phyloP scores from a whole-genome alignment of 192 early-diverging fungal species.

The Entomortierella chlamydospora region DNA sequence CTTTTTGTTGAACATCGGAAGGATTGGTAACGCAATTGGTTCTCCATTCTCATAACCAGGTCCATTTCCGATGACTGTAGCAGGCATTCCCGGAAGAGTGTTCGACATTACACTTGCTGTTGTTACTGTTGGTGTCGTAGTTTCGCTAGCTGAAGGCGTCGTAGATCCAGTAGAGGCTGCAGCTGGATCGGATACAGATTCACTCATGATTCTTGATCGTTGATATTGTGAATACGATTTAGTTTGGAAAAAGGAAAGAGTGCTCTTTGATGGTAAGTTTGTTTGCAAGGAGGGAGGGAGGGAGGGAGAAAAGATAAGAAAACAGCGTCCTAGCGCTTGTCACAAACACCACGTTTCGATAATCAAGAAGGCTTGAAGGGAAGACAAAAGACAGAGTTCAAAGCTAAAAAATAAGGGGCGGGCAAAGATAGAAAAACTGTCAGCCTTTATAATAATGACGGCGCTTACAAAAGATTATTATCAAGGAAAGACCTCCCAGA shows the following conservation, averaged over 20 bases:
- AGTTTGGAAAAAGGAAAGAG: neutral
- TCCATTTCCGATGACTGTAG: conserved; percentile 43
- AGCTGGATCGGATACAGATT: neutral
- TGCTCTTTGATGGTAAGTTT: too few species aligned
- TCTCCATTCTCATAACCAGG: conserved; percentile 52
- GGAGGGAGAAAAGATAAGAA: neutral
- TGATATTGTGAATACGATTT: neutral
- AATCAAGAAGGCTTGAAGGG: too few species aligned
- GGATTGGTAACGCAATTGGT: conserved; percentile 38
- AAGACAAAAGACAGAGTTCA: too few species aligned
- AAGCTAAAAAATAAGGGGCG: too few species aligned
- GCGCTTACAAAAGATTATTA: too few species aligned
- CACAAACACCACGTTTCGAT: too few species aligned
- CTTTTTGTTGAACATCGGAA: conserved; percentile 40
- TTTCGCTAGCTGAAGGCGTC: neutral
- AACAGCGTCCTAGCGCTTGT: neutral
- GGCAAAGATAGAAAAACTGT: too few species aligned
- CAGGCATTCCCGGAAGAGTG: conserved; percentile 19
- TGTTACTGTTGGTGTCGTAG: neutral
- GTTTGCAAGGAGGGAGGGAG: too few species aligned
- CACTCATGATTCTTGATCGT: neutral
- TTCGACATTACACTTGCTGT: neutral
- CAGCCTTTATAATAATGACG: too few species aligned
- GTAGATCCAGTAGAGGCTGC: neutral
- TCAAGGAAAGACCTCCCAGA: too few species aligned